Conservation (phyloP, 345 rosid genomes). For the Acer campestre region DNA sequence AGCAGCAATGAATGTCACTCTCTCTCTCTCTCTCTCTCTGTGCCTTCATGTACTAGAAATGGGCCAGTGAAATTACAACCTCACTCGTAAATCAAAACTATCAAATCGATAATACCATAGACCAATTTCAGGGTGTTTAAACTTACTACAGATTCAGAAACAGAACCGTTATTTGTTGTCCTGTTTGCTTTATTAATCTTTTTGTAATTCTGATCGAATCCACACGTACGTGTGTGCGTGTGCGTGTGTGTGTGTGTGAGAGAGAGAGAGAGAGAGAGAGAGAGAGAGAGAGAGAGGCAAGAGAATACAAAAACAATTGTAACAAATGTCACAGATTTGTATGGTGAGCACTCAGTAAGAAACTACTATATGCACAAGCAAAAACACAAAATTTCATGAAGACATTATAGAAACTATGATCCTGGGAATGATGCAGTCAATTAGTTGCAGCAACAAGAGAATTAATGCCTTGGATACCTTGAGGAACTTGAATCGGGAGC, state of each 20-base stretch:
- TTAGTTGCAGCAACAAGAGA: background rate
- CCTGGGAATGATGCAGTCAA: background rate
- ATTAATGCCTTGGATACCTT: slow-evolving; percentile 54
- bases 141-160: background rate
- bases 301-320: background rate
- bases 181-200: background rate
- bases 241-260: background rate
- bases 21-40: background rate
- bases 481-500: slow-evolving; percentile 85
- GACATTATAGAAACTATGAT: background rate
- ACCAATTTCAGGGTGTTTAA: background rate
- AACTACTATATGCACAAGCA: background rate
- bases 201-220: too few relatives aligned
- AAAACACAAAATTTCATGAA: background rate
- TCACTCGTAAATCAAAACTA: background rate
- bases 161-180: background rate
- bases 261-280: background rate
- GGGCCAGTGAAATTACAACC: background rate
- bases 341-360: background rate
- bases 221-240: too few relatives aligned
- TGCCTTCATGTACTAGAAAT: background rate
- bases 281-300: background rate
- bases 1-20: background rate
- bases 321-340: background rate
- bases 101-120: background rate